Evolutionary conservation across 2,329 filamentous ascomycete genomes (phyloP), one percentile per base, ranked within the genome.

Genomic region (Stemphylium beticola): DNA sequence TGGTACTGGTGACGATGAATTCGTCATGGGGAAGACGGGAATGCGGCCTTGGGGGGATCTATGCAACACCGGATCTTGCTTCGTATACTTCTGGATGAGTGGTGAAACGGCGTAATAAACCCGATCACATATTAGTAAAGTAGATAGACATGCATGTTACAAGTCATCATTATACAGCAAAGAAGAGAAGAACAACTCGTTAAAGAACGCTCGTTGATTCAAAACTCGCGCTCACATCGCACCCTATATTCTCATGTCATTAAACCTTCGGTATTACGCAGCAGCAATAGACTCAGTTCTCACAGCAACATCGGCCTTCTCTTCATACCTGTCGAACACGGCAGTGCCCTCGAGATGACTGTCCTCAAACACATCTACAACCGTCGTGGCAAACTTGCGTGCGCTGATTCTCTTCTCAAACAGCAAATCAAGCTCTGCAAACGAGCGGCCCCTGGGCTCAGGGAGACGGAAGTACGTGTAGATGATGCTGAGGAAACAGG

Each of bases 401-500:
- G 91, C 90, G 61, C 83, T 82, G 18, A 93, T 78, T 1, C 83
- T 79, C 57, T 85, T 82, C 77, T 96, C 90, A 67, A 96, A 96
- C 43, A 96, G 80, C 43, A 96, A 68, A 73, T 96, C 92, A 51
- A 96, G 79, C 76, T 96, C 92, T 6, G 91, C 92, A 69, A 93
- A 96, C 0, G 90, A 89, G 37, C 92, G 86, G 9, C 90, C 92
- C 3, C 79, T 80, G 0, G 92, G 91, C 72, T 96, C 92, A 0
- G 92, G 92, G 0, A 93, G 80, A 11, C 90, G 84, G 80, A 92
- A 93, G 71, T 86, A 93, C 0, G 88, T 89, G 77, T 93, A 96
- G 14, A 95, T 77, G 67, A 93, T 86, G 78, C 90, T 95, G 50
- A 87, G 76, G 77, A 92, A 91, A 76, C 90, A 93, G 53, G 91